Conservation (phyloP, 495 filamentous ascomycete species). For the Penicillium subrubescens region DNA sequence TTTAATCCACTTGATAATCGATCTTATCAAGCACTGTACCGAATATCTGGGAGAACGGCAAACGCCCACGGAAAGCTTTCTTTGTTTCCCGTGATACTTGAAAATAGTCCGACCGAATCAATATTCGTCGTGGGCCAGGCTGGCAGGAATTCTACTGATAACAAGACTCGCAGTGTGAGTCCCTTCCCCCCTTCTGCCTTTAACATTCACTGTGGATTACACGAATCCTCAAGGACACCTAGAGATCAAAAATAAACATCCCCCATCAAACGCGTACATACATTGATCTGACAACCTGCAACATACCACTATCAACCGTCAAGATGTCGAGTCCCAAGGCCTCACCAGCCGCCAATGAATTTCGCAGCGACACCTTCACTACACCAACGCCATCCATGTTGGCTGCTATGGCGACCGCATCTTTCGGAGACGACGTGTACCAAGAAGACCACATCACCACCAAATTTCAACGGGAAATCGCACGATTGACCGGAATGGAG, state of each 20-base stretch:
- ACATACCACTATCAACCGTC: background rate
- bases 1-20: background rate
- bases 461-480: constrained; percentile 65
- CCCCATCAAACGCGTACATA: background rate
- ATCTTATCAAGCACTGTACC: background rate
- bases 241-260: too few species aligned
- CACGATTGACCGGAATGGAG: constrained; percentile 66
- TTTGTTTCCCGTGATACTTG: too few species aligned
- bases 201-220: too few species aligned
- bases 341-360: constrained; percentile 38
- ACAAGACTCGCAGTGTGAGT: too few species aligned
- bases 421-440: constrained; percentile 76
- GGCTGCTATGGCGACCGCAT: constrained; percentile 55
- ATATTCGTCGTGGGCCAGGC: too few species aligned
- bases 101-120: too few species aligned
- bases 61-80: too few species aligned
- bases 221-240: too few species aligned
- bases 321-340: background rate
- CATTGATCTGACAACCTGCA: background rate
- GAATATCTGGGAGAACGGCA: too few species aligned
- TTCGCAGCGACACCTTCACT: constrained; percentile 66
- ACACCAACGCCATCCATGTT: constrained; percentile 76
- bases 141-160: too few species aligned
- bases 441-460: constrained; percentile 63
- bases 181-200: too few species aligned